Conservation (phyloP, 2,329 filamentous ascomycete species). For the Colletotrichum spinosum region DNA sequence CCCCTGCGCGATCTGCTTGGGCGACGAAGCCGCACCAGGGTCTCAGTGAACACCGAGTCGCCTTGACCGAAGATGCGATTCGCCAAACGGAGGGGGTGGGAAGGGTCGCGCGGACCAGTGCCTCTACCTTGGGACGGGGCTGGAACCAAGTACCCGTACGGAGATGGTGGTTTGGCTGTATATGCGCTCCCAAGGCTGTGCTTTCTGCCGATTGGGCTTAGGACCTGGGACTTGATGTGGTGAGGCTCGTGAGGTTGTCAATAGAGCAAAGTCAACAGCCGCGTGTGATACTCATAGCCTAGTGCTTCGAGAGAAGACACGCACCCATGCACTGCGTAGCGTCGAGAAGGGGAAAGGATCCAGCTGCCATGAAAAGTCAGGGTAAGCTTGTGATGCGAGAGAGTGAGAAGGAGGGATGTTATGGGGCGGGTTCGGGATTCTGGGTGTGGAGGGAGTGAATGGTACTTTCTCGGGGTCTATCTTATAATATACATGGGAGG, state of each 20-base stretch:
- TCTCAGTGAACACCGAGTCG: conserved; percentile 44
- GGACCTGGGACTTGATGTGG: neutral
- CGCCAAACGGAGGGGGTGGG: conserved; percentile 22
- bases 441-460: conserved; percentile 33
- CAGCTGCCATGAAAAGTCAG: conserved; percentile 23
- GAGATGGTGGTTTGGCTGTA: neutral
- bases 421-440: conserved; percentile 27
- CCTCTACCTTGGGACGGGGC: conserved; percentile 13
- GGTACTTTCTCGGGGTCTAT: conserved; percentile 32
- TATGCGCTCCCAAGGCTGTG: conserved; percentile 24
- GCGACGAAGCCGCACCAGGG: conserved; percentile 56
- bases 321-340: conserved; percentile 21
- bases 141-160: conserved; percentile 8
- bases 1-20: conserved; percentile 53
- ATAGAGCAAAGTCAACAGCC: conserved; percentile 24
- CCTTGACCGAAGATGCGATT: conserved; percentile 37
- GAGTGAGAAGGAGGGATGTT: conserved; percentile 29
- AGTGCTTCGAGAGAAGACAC: conserved; percentile 32
- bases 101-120: conserved; percentile 31
- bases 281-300: conserved; percentile 31
- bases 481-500: conserved; percentile 32
- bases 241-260: conserved; percentile 33
- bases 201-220: conserved; percentile 20
- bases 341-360: conserved; percentile 27
- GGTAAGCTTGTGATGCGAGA: conserved; percentile 31